Conservation (phyloP, 345 rosid species). For the Microthlaspi erraticum region DNA sequence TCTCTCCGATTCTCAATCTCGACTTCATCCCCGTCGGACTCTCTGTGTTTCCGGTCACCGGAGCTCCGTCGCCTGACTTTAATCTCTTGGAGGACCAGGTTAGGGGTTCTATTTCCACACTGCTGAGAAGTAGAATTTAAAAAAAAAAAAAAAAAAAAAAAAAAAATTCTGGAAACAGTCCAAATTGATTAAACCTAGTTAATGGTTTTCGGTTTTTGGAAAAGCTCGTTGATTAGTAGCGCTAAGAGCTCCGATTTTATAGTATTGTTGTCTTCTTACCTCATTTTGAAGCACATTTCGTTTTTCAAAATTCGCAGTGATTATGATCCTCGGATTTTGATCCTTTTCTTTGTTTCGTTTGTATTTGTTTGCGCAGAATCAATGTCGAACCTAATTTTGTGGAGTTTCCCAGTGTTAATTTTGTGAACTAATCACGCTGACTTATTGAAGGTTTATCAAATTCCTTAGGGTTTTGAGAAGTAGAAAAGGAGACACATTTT, state of each 20-base stretch:
- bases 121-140: constrained; percentile 19
- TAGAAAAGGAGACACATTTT: too few relatives aligned
- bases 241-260: background rate
- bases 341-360: background rate
- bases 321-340: background rate
- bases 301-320: constrained; percentile 5
- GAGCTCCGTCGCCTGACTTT: constrained; percentile 7
- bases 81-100: constrained; percentile 6
- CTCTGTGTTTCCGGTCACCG: constrained; percentile 9
- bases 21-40: constrained; percentile 4
- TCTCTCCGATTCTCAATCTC: constrained; percentile 10
- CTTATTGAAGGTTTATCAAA: constrained; percentile 4
- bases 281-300: constrained; percentile 8
- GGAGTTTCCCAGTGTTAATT: background rate
- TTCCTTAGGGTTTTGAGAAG: constrained; percentile 34
- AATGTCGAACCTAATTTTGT: constrained; percentile 13
- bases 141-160: background rate
- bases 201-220: background rate
- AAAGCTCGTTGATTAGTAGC: background rate
- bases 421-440: background rate
- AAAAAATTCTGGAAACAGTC: constrained; percentile 8
- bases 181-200: constrained; percentile 4
- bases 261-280: background rate
- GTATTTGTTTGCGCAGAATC: background rate
- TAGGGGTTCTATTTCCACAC: constrained; percentile 31